phyloP scores from a whole-genome alignment of 2,329 filamentous ascomycete species.

The Penicillium brevicompactum region DNA sequence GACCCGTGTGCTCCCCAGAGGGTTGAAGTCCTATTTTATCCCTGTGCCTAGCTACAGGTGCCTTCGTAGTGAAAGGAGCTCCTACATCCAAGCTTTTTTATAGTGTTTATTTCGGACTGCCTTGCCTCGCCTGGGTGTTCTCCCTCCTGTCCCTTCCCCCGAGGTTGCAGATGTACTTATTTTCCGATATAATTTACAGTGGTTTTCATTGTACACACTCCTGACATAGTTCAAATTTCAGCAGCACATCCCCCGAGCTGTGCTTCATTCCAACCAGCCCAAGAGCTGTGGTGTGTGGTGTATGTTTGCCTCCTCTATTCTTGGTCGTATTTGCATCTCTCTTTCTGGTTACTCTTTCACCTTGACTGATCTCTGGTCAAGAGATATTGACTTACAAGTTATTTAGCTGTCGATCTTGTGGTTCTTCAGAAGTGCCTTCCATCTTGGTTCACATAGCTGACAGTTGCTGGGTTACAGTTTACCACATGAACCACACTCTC shows the following conservation, averaged over 20 bases:
- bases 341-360: background rate
- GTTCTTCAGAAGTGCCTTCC: background rate
- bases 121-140: background rate
- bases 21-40: conserved; percentile 4
- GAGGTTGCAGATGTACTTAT: conserved; percentile 7
- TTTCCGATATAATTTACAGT: conserved; percentile 3
- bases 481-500: conserved; percentile 9
- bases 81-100: conserved; percentile 2
- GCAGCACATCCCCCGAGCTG: conserved; percentile 7
- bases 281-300: background rate
- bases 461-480: conserved; percentile 24
- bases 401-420: background rate
- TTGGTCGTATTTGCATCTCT: background rate
- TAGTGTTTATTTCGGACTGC: conserved; percentile 1
- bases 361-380: background rate
- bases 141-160: background rate
- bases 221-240: conserved; percentile 26
- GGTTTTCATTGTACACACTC: conserved; percentile 6
- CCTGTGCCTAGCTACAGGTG: conserved; percentile 12
- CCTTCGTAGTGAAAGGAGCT: conserved; percentile 14
- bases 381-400: background rate
- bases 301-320: conserved; percentile 1
- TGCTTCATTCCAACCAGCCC: conserved; percentile 4
- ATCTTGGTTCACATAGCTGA: conserved; percentile 25
- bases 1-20: conserved; percentile 15